These are phyloP conservation scores for Westerdykella aurantiaca DNA, from an alignment of 2,329 filamentous ascomycete genomes.

Conservation along the genomic window DNA sequence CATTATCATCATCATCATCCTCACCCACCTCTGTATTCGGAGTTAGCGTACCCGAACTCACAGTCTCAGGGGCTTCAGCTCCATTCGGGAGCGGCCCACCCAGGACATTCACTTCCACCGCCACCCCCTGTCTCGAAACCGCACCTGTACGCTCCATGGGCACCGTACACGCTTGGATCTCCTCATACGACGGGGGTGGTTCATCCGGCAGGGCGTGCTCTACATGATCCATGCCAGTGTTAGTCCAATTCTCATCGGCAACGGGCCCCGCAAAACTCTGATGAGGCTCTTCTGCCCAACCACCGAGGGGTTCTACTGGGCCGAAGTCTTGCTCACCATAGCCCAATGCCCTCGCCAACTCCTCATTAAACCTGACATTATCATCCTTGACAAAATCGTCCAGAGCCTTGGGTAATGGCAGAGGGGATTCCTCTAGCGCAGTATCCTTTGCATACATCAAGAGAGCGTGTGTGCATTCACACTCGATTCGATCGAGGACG, in stretches of 20 bases:
- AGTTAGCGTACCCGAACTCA: constrained; percentile 25
- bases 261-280: not conserved
- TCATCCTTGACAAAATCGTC: constrained; percentile 46
- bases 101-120: not conserved
- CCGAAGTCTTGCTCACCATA: too few relatives aligned
- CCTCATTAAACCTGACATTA: constrained; percentile 36
- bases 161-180: constrained; percentile 6
- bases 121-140: too few relatives aligned
- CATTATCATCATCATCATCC: constrained; percentile 8
- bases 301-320: too few relatives aligned
- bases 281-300: not conserved
- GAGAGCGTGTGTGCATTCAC: constrained; percentile 49
- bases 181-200: not conserved
- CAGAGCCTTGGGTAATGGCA: constrained; percentile 22
- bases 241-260: not conserved
- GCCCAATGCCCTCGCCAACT: constrained; percentile 12
- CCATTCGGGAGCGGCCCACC: too few relatives aligned
- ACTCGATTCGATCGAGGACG: constrained; percentile 50
- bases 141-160: not conserved
- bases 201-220: not conserved
- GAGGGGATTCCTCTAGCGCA: constrained; percentile 15
- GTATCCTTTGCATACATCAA: constrained; percentile 55
- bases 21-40: constrained; percentile 31
- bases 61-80: too few relatives aligned
- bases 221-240: not conserved